phyloP scores from a whole-genome alignment of 345 rosid species.

The Citrus glauca region DNA sequence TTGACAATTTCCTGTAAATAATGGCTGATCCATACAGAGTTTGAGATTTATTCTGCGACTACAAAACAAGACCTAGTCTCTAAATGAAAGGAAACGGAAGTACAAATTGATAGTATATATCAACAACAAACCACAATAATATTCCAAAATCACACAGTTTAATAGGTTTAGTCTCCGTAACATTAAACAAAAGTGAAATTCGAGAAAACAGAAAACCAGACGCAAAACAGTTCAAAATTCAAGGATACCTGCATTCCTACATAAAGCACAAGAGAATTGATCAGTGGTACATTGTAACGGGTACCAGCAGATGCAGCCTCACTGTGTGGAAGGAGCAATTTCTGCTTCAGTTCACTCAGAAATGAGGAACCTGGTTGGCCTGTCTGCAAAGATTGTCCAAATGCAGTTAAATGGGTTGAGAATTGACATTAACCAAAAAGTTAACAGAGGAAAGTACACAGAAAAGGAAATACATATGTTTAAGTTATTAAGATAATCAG shows the following conservation, averaged over 20 bases:
- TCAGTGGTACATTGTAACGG: slow-evolving; percentile 78
- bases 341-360: slow-evolving; percentile 78
- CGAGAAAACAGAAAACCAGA: not conserved
- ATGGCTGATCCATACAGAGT: not conserved
- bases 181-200: not conserved
- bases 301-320: slow-evolving; percentile 91
- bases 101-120: not conserved
- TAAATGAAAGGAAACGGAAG: not conserved
- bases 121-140: not conserved
- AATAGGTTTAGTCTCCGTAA: not conserved
- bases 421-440: not conserved
- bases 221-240: not conserved
- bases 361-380: slow-evolving; percentile 72
- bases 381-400: slow-evolving; percentile 37
- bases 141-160: not conserved
- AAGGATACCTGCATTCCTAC: slow-evolving; percentile 91
- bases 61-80: not conserved
- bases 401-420: not conserved
- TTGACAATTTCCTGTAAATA: not conserved
- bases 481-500: not conserved
- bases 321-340: slow-evolving; percentile 61
- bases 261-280: slow-evolving; percentile 95
- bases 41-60: not conserved
- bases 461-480: not conserved
- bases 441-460: not conserved